Conservation (phyloP, 2,329 filamentous ascomycete genomes). For the Torrubiella hemipterigena region DNA sequence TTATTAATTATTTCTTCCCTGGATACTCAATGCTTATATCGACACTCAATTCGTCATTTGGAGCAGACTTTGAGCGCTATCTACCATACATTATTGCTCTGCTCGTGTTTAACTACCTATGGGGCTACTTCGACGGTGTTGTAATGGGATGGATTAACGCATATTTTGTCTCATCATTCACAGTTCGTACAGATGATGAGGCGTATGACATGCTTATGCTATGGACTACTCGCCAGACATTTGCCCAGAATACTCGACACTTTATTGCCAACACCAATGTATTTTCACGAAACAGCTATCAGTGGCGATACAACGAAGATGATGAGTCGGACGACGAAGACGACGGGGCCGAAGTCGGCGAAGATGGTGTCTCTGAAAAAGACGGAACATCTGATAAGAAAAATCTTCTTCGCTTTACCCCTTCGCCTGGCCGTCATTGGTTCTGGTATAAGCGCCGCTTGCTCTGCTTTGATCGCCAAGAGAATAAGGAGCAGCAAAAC, state of each 20-base stretch:
- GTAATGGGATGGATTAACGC: slow-evolving; percentile 33
- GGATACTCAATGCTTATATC: slow-evolving; percentile 48
- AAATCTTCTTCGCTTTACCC: slow-evolving; percentile 49
- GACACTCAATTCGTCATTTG: slow-evolving; percentile 40
- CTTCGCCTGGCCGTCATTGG: slow-evolving; percentile 52
- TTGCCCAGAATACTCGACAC: slow-evolving; percentile 44
- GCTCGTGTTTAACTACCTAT: slow-evolving; percentile 35
- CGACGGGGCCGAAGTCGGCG: slow-evolving; percentile 10
- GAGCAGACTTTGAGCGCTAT: slow-evolving; percentile 51
- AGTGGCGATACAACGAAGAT: slow-evolving; percentile 35
- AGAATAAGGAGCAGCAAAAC: slow-evolving; percentile 29
- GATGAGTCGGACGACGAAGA: slow-evolving; percentile 28
- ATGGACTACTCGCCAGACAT: slow-evolving; percentile 53
- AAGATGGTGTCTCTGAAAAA: slow-evolving; percentile 11
- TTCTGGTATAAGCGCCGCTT: slow-evolving; percentile 54
- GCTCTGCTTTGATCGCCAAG: slow-evolving; percentile 43
- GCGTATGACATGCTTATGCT: slow-evolving; percentile 62
- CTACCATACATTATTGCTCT: slow-evolving; percentile 42
- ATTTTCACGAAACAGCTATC: slow-evolving; percentile 37
- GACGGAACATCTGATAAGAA: slow-evolving; percentile 24
- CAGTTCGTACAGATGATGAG: slow-evolving; percentile 58
- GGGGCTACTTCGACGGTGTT: slow-evolving; percentile 39
- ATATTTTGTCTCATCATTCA: slow-evolving; percentile 53
- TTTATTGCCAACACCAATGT: slow-evolving; percentile 55
- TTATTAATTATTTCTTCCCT: slow-evolving; percentile 54